Percentiles rank a stretch among this genome's conserved stretches.
Conservation (phyloP, 2,329 filamentous ascomycete species). For the Colletotrichum destructivum region DNA sequence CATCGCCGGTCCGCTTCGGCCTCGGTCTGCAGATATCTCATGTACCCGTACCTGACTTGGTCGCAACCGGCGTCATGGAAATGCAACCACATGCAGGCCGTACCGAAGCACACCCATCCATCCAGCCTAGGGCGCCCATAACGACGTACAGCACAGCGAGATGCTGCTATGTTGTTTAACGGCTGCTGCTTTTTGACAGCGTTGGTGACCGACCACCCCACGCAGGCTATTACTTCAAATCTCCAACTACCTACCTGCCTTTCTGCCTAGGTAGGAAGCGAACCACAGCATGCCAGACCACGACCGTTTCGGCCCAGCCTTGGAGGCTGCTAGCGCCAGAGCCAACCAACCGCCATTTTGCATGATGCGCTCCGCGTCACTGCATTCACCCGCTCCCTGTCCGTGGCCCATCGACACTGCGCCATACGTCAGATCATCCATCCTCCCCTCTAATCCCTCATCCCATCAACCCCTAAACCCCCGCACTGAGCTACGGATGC, state of each 20-base stretch:
- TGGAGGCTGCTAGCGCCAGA: constrained; percentile 14
- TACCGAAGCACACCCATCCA: constrained; percentile 14
- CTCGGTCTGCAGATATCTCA: constrained; percentile 26
- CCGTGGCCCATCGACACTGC: constrained; percentile 23
- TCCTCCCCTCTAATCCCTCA: constrained; percentile 5
- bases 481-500: constrained; percentile 13
- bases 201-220: too few species aligned
- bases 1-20: constrained; percentile 15
- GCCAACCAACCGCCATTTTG: constrained; percentile 22
- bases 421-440: constrained; percentile 39
- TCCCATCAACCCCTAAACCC: constrained; percentile 6
- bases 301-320: constrained; percentile 25
- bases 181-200: neutral
- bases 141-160: constrained; percentile 11
- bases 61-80: constrained; percentile 30
- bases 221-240: neutral
- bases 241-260: too few species aligned
- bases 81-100: constrained; percentile 33
- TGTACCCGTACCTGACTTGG: constrained; percentile 38
- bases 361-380: constrained; percentile 33
- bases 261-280: neutral
- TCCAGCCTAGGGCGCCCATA: neutral
- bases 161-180: neutral
- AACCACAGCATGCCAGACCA: constrained; percentile 26
- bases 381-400: constrained; percentile 36